These are phyloP conservation scores for Hygrophoropsis aurantiaca DNA, from an alignment of 768 basidiomycete species.

Conservation along the genomic window DNA sequence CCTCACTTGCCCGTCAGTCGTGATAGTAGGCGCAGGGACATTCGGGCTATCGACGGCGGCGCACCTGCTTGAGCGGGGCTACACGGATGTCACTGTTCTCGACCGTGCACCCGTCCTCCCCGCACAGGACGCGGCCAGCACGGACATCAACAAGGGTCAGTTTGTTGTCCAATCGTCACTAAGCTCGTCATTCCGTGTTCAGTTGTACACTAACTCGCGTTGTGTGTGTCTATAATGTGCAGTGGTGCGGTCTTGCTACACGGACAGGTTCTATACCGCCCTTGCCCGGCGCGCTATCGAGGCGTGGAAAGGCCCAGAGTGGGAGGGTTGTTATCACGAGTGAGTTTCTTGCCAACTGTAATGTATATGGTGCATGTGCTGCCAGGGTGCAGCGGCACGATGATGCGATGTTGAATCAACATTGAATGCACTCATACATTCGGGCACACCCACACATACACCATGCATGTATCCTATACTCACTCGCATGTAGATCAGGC, in stretches of 20 bases:
- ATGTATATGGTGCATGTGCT: no score
- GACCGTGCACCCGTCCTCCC: slow-evolving; percentile 72
- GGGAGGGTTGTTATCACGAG: slow-evolving; percentile 84
- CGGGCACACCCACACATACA: no score
- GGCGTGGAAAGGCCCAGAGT: slow-evolving; percentile 69
- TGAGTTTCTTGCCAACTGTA: slow-evolving; percentile 37
- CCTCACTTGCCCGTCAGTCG: slow-evolving; percentile 20
- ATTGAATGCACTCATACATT: no score
- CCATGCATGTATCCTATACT: no score
- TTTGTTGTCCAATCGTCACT: not conserved
- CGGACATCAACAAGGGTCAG: slow-evolving; percentile 45
- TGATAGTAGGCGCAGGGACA: slow-evolving; percentile 81
- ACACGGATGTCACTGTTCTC: slow-evolving; percentile 67
- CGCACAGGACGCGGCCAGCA: slow-evolving; percentile 78
- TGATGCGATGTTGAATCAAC: no score
- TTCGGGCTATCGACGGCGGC: slow-evolving; percentile 88
- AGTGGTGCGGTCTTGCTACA: slow-evolving; percentile 79
- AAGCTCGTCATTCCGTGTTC: no score
- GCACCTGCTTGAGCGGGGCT: slow-evolving; percentile 71
- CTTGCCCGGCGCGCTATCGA: slow-evolving; percentile 77
- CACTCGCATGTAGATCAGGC: no score
- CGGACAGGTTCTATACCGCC: slow-evolving; percentile 64
- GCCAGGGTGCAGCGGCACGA: no score
- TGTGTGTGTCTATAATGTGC: not conserved
- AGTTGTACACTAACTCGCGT: no score